Percentiles rank a stretch among this genome's conserved stretches.
These are phyloP conservation scores for Epithele typhae DNA, from an alignment of 768 basidiomycete genomes.

Conservation along the genomic window DNA sequence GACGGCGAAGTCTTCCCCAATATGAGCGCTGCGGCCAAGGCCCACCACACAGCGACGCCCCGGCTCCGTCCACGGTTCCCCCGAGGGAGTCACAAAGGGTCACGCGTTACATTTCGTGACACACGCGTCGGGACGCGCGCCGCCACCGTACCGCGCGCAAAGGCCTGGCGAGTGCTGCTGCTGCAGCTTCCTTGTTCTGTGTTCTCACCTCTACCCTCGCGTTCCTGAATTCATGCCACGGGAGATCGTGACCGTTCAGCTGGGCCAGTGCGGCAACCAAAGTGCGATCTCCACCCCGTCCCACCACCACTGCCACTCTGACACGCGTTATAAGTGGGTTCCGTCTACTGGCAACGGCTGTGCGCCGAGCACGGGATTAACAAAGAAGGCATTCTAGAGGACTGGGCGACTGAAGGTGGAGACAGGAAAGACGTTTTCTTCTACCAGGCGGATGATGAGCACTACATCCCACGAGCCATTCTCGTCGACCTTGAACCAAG, in stretches of 20 bases:
- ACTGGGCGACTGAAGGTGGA: slow-evolving; percentile 93
- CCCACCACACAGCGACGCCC: slow-evolving; percentile 1
- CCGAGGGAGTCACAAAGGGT: slow-evolving; percentile 11
- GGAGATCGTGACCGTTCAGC: slow-evolving; percentile 78
- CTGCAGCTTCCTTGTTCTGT: slow-evolving; percentile 4
- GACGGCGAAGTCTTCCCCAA: slow-evolving; percentile 3
- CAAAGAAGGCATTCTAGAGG: slow-evolving; percentile 92
- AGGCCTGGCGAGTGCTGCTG: not conserved
- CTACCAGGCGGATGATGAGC: slow-evolving; percentile 99
- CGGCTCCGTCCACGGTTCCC: slow-evolving; percentile 5
- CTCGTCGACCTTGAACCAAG: slow-evolving; percentile 95
- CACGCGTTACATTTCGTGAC: slow-evolving; percentile 9
- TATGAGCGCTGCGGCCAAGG: slow-evolving; percentile 10
- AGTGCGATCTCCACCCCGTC: slow-evolving; percentile 43
- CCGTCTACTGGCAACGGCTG: slow-evolving; percentile 97
- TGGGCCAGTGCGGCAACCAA: slow-evolving; percentile 93
- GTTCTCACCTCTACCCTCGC: not conserved
- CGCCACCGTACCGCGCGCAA: not conserved
- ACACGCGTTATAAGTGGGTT: slow-evolving; percentile 64
- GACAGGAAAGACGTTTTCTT: slow-evolving; percentile 99
- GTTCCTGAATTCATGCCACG: slow-evolving; percentile 53
- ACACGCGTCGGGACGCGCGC: slow-evolving; percentile 5
- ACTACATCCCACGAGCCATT: slow-evolving; percentile 96
- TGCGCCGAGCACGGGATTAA: slow-evolving; percentile 99
- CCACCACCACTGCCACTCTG: slow-evolving; percentile 8